Percentiles rank a stretch among this genome's conserved stretches.
phyloP scores from a whole-genome alignment of 345 rosid species.

The Eucalyptus sideroxylon region DNA sequence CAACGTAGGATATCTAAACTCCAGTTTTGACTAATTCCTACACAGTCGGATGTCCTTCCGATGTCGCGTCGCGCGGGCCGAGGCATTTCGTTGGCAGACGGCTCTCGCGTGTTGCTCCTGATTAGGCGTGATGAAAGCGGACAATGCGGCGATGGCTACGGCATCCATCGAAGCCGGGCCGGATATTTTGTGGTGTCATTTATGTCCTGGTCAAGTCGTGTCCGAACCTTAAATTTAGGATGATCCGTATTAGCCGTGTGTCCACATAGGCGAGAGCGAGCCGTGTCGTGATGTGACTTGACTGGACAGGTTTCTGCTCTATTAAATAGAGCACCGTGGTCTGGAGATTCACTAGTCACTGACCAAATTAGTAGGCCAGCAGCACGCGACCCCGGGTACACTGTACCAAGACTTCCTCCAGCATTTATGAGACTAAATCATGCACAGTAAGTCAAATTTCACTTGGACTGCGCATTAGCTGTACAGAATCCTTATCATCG shows the following conservation, averaged over 20 bases:
- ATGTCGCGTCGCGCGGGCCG: neutral
- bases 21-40: neutral
- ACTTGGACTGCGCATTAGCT: neutral
- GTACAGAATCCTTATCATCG: neutral
- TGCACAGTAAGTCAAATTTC: neutral
- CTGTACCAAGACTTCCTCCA: neutral
- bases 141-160: neutral
- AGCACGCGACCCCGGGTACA: neutral
- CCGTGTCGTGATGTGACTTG: no score
- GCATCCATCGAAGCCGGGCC: neutral
- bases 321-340: neutral
- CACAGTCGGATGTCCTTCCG: neutral
- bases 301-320: neutral
- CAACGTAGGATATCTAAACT: neutral
- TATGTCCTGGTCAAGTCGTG: neutral
- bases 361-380: neutral
- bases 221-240: neutral
- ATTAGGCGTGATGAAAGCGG: neutral
- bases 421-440: neutral
- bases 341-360: neutral
- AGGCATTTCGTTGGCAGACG: neutral
- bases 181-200: neutral
- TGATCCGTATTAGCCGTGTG: accelerated
- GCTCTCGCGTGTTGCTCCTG: neutral
- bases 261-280: neutral